A percentile compares a stretch with the other conserved stretches of the same genome.
These are phyloP conservation scores for Jackrogersella minutella DNA, from an alignment of 495 filamentous ascomycete species.

Conservation along the genomic window DNA sequence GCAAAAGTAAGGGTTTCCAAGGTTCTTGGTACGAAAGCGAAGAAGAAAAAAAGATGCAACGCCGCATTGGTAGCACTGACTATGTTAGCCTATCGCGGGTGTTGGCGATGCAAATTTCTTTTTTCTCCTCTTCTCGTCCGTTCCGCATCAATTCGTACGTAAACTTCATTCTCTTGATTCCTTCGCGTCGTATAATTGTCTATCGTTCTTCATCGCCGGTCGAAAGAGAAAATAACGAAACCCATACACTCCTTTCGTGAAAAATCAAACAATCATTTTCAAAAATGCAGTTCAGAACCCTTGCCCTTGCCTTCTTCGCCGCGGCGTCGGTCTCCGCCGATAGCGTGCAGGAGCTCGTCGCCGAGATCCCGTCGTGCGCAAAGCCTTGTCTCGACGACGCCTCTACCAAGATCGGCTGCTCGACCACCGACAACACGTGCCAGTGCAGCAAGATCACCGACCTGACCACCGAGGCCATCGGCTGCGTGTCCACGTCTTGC, in stretches of 20 bases:
- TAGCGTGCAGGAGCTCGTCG: constrained; percentile 28
- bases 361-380: constrained; percentile 42
- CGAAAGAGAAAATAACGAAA: constrained; percentile 12
- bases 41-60: constrained; percentile 4
- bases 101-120: constrained; percentile 22
- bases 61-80: background rate
- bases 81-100: constrained; percentile 1
- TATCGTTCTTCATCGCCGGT: constrained; percentile 43
- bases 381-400: constrained; percentile 38
- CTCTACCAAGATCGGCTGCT: constrained; percentile 35
- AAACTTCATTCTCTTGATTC: constrained; percentile 8
- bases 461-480: constrained; percentile 19
- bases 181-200: background rate
- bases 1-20: background rate
- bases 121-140: constrained; percentile 1
- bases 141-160: constrained; percentile 8
- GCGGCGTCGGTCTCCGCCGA: constrained; percentile 23
- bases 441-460: constrained; percentile 37
- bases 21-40: background rate
- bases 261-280: background rate
- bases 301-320: constrained; percentile 32
- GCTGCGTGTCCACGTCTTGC: constrained; percentile 37
- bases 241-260: constrained; percentile 15
- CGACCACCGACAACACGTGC: constrained; percentile 37
- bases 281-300: constrained; percentile 41